Base-by-base conservation (phyloP, 768 basidiomycete genomes). In the Pleurotus eryngii region DNA sequence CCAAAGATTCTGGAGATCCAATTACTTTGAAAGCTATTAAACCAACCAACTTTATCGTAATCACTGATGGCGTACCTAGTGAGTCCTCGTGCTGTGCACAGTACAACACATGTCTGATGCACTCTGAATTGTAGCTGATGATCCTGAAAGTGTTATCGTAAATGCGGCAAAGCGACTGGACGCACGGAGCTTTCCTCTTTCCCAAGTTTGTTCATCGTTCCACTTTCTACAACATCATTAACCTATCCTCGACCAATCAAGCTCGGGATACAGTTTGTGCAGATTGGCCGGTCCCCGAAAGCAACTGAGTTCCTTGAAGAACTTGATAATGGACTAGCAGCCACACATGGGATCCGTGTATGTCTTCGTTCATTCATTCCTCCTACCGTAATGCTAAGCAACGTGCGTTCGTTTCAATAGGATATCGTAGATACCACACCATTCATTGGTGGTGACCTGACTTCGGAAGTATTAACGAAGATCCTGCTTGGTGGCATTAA, bases 401-500 rank as follows among this genome's bases (percentile, higher is more conserved):
- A 35, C 9, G 30, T 35, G 8, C 11, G 22, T 3, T 35, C 15
- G 26, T 50, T 37, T 35, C 7, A 53, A 53, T 57, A 85, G 76
- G 88, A 90, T 63, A 89, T 89, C 20, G 85, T 90, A 0, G 88
- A 89, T 63, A 88, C 85, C 2, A 85, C 84, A 0, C 80, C 80
- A 3, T 87, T 77, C 61, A 65, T 68, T 5, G 68, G 76, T 5
- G 69, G 76, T 5, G 55, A 71, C 26, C 60, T 87, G 58, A 76
- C 66, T 39, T 75, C 76, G 0, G 77, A 79, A 17, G 67, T 76
- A 58, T 66, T 89, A 57, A 76, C 82, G 55, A 89, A 89, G 68
- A 80, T 84, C 37, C 71, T 89, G 8, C 68, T 88, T 18, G 86
- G 87, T 27, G 87, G 85, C 1, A 82, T 89, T 55, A 85, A 86